Evolutionary conservation across 805 yeast species (phyloP).

Genomic region (Yarrowia porcina): DNA sequence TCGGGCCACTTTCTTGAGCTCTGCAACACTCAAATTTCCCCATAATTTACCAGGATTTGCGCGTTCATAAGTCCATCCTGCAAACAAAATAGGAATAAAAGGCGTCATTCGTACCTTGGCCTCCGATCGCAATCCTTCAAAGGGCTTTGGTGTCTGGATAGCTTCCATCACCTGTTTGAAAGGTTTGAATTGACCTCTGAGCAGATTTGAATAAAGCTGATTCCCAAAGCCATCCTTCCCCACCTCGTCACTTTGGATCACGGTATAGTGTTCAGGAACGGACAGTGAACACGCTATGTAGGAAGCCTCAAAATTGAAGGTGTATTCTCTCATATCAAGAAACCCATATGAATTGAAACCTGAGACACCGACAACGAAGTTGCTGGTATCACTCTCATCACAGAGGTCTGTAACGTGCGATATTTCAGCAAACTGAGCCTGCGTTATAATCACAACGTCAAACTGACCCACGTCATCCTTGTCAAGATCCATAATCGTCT

Average conservation of each 20-base stretch:
- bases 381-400: conserved; percentile 56
- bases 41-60: background rate
- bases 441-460: conserved; percentile 75
- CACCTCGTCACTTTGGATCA: no score
- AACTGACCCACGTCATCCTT: conserved; percentile 51
- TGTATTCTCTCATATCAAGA: conserved; percentile 69
- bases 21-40: background rate
- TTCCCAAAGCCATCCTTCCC: no score
- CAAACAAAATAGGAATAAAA: background rate
- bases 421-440: conserved; percentile 37
- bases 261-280: no score
- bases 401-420: conserved; percentile 52
- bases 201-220: no score
- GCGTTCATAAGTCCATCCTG: conserved; percentile 1
- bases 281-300: conserved; percentile 29
- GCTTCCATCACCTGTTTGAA: conserved; percentile 6
- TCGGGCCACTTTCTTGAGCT: background rate
- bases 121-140: background rate
- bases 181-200: background rate
- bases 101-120: background rate
- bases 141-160: background rate
- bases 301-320: conserved; percentile 33
- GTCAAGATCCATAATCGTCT: conserved; percentile 35
- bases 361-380: conserved; percentile 64
- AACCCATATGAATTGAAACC: conserved; percentile 84